Evolutionary conservation across 2,329 filamentous ascomycete genomes (phyloP).

Genomic region (Pseudocercospora pini-densiflorae): DNA sequence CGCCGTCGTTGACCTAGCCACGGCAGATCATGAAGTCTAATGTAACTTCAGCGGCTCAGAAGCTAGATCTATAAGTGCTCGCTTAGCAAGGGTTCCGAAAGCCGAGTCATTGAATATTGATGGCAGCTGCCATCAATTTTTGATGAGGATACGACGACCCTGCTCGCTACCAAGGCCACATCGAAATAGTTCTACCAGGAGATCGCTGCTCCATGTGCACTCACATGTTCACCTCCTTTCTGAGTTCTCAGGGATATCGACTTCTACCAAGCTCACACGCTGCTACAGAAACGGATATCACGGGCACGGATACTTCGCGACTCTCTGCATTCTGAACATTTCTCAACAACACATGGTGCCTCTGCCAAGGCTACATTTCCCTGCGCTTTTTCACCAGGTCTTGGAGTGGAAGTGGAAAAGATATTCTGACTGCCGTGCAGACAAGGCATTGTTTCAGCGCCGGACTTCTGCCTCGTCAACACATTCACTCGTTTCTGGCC

Average conservation of each 20-base stretch:
- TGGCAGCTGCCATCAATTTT: neutral
- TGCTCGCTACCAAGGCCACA: neutral
- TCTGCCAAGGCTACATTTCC: too few relatives aligned
- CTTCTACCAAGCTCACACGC: neutral
- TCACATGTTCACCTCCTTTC: neutral
- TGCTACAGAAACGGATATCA: neutral
- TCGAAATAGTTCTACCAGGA: neutral
- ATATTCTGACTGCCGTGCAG: too few relatives aligned
- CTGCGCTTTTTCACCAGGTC: too few relatives aligned
- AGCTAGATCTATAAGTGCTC: neutral
- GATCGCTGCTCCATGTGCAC: neutral
- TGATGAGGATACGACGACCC: neutral
- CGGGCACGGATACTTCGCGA: neutral
- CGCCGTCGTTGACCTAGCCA: neutral
- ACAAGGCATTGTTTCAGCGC: too few relatives aligned
- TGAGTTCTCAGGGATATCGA: neutral
- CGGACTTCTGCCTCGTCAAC: too few relatives aligned
- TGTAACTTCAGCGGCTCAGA: neutral
- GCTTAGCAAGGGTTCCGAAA: neutral
- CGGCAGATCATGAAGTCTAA: slow-evolving; percentile 1
- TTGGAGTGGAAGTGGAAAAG: too few relatives aligned
- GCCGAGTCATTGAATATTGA: neutral
- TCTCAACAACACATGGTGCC: too few relatives aligned
- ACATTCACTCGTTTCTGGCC: neutral
- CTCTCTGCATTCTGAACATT: too few relatives aligned